Conservation (phyloP, 129 eudicot species). For the Mikania micrantha region DNA sequence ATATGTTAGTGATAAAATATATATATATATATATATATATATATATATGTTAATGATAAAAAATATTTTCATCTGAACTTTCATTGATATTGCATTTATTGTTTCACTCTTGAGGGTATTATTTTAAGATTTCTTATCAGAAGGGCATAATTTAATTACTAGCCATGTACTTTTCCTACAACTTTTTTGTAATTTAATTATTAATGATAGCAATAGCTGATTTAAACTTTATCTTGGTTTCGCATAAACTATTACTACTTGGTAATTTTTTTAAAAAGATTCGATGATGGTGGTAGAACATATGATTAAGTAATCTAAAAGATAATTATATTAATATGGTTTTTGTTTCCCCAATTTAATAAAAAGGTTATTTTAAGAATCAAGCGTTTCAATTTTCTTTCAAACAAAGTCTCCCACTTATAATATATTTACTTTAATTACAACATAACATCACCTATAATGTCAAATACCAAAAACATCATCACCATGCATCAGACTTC, state of each 20-base stretch:
- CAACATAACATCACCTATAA: too few relatives aligned
- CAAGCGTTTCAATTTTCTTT: background rate
- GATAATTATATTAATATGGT: background rate
- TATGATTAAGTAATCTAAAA: background rate
- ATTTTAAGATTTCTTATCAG: background rate
- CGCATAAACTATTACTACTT: conserved; percentile 2
- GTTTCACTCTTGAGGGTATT: background rate
- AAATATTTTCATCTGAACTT: too few relatives aligned
- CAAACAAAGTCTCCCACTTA: background rate
- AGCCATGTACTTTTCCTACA: background rate
- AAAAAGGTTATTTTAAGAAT: background rate
- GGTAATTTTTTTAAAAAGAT: conserved; percentile 5
- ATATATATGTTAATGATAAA: too few relatives aligned
- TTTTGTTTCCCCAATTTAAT: background rate
- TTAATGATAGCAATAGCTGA: background rate
- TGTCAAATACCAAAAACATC: too few relatives aligned
- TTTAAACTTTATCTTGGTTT: background rate
- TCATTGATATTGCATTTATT: too few relatives aligned
- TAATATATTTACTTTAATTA: too few relatives aligned
- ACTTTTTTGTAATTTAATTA: background rate
- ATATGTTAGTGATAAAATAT: too few relatives aligned
- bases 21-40: too few relatives aligned
- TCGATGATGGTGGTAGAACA: background rate
- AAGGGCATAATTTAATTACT: background rate
- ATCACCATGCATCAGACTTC: too few relatives aligned